A percentile compares a stretch with the other conserved stretches of the same genome.
Evolutionary conservation across 768 basidiomycete species (phyloP).

Genomic region (Tulasnella sp.): DNA sequence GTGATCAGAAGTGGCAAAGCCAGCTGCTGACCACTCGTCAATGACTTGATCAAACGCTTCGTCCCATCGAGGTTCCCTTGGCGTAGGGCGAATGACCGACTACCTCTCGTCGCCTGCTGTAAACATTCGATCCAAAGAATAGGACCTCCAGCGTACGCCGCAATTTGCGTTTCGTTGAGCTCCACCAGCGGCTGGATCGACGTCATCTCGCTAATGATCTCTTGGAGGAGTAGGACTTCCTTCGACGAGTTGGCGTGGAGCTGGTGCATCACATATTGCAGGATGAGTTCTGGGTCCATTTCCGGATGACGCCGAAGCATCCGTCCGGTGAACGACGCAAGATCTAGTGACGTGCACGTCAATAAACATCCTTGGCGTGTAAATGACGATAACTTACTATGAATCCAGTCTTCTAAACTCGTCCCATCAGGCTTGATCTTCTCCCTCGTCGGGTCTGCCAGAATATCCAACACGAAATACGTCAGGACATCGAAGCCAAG

Average conservation of each 20-base stretch:
- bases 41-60: constrained; percentile 50
- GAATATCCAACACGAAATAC: constrained; percentile 73
- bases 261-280: constrained; percentile 88
- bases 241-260: constrained; percentile 69
- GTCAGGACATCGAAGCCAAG: constrained; percentile 92
- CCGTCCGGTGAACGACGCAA: constrained; percentile 88
- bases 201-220: constrained; percentile 90
- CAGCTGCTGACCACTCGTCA: constrained; percentile 51
- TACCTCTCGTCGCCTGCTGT: constrained; percentile 61
- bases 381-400: constrained; percentile 48
- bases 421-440: constrained; percentile 87
- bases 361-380: constrained; percentile 13
- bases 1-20: constrained; percentile 85
- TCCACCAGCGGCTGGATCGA: constrained; percentile 85
- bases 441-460: constrained; percentile 69
- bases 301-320: constrained; percentile 54
- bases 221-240: constrained; percentile 83
- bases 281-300: constrained; percentile 67
- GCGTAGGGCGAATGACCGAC: constrained; percentile 41
- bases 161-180: constrained; percentile 75
- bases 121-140: constrained; percentile 77
- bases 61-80: constrained; percentile 29
- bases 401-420: constrained; percentile 81
- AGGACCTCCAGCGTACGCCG: constrained; percentile 85
- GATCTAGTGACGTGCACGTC: constrained; percentile 38